Base-by-base conservation (phyloP, 2,329 filamentous ascomycete genomes). In the Trichoderma atroviride region DNA sequence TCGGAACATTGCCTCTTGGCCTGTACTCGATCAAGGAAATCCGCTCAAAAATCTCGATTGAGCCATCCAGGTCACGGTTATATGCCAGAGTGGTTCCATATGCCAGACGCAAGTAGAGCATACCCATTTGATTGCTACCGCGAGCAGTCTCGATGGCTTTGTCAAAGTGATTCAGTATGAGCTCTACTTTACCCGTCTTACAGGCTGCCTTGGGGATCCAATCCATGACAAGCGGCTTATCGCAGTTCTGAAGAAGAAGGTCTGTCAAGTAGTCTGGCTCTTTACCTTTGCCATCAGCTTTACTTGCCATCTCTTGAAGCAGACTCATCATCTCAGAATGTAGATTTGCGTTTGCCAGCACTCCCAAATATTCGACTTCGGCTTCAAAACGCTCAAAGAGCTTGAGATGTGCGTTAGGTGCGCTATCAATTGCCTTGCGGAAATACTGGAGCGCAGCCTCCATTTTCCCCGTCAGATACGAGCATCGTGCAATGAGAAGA, bases 131-230 rank as follows among this genome's bases (percentile, higher is more conserved):
- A 58, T 82, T 78, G 16, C 80, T 72, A 1, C 72, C 70, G 63
- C 76, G 75, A 2, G 81, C 81, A 1, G 76, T 72, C 0, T 74
- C 74, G 3, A 81, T 80, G 33, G 79, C 76, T 29, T 72, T 69
- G 24, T 76, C 73, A 4, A 81, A 75, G 1, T 75, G 74, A 0
- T 78, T 73, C 0, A 78, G 70, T 14, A 81, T 70, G 10, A 79
- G 76, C 0, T 74, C 74, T 0, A 75, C 75, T 69, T 78, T 74
- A 3, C 75, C 74, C 0, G 75, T 75, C 47, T 80, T 81, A 60
- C 78, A 77, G 0, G 79, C 80, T 0, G 81, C 80, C n/a, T 78
- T 79, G 14, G 81, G 81, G 6, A 82, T 77, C 79, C 80, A 82
- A 64, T 83, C 80, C 33, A 80, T 73, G 1, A 81, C 76, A 4